Base-by-base conservation (phyloP, 805 yeast species). In the Pichia californica region DNA sequence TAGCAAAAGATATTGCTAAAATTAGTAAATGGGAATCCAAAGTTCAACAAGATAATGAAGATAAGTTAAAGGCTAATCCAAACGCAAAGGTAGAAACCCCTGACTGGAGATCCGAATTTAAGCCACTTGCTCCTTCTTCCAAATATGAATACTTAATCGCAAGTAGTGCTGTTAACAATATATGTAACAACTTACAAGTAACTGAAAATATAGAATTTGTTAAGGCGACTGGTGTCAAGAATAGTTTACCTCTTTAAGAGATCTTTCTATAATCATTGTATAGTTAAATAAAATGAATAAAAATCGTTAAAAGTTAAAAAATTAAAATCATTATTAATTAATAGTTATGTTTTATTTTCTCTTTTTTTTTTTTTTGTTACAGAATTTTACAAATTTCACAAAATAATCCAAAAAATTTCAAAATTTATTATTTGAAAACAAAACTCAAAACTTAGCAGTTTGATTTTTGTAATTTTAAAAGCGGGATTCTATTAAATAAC, bases 11-110 rank as follows among this genome's bases (percentile, higher is more conserved):
- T 59, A 68, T 73, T 61, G 64, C 78, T 47, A 83, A 81, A 68
- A 73, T 85, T 51, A 69, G 71, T 50, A 86, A 80, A 58, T 85
- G 91, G 89, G 81, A 81, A 58, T 79, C 75, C 56, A 79, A 77
- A 62, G 69, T 84, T 58, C 74, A 75, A 62, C 69, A 73, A 46
- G 89, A 83, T 54, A 82, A 83, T 63, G 69, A 71, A 33, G 75
- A 71, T 52, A 72, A 83, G 49, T 74, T 74, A 43, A 76, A 77
- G 57, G 63, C 59, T 30, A 81, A 84, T 44, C 77, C 80, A 57
- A 68, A 73, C 38, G 59, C 62, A 1, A 54, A 61, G 35, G 61
- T 73, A 52, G 74, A 73, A 55, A 76, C 78, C 37, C 68, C 72
- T 18, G 62, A 57, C 36, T 84, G 88, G 88, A 74, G 72, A 55